Base-by-base conservation (phyloP, 805 yeast species). In the Torulaspora indica region DNA sequence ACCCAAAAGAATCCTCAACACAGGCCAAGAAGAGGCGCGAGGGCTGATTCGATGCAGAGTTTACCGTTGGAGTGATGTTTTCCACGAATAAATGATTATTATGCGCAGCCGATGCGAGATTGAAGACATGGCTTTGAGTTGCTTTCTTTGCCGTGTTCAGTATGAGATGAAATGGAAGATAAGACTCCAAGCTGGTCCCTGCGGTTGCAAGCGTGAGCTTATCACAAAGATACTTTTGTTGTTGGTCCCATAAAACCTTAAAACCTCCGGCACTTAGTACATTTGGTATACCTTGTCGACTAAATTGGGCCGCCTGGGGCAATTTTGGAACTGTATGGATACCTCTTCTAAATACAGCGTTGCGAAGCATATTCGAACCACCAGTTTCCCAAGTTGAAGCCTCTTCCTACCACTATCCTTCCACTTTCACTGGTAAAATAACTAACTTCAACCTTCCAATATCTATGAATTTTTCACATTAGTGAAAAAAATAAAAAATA, bases 81-180 rank as follows among this genome's bases (percentile, higher is more conserved):
- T 83, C 79, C 58, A 89, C 81, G 57, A 85, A 88, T 40, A 93
- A 74, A 67, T 91, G 98, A 70, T 93, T 93, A 68, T 89, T 90
- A 69, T 85, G 91, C 2, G 89, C 81, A 62, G 85, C 95, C 4
- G 96, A 85, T 2, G 98, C 97, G 58, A 75, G 78, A 67, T 90
- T 93, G 73, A 82, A 90, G n/a, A 63, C 51, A 43, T 78, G 77
- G 27, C 89, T 81, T 55, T 78, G 77, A 24, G 79, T 77, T 24
- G 85, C 72, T 50, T 79, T 77, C 56, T 77, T 76, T 3, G 89
- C 83, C 0, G 93, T 79, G 52, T 80, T 75, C 47, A 79, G 66
- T 46, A 81, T 62, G 43, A 87, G 78, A 49, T 85, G 85, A 62
- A 82, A 78, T 3, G 96, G 91, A 14, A 75, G 69, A 61, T 85